A percentile compares a stretch with the other conserved stretches of the same genome.
Evolutionary conservation across 2,329 filamentous ascomycete species (phyloP).

Genomic region (Ophiognomonia clavigignenti-juglandacearum): DNA sequence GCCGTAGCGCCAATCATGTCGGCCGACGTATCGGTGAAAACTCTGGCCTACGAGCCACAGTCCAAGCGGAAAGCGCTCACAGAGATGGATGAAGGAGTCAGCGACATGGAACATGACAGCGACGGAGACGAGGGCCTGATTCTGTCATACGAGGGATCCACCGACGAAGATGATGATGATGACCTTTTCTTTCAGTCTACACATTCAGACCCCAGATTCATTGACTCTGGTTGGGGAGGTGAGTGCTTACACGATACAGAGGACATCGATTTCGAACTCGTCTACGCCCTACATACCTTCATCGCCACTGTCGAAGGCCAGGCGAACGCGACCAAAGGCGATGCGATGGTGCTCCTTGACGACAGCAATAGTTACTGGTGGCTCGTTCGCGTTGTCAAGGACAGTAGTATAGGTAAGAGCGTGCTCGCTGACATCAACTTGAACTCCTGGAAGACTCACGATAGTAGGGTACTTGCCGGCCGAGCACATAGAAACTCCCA

Average conservation of each 20-base stretch:
- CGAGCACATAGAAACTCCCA: constrained; percentile 97
- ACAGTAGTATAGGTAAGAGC: constrained; percentile 76
- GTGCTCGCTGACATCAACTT: not conserved
- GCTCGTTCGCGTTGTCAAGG: constrained; percentile 94
- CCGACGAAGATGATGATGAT: constrained; percentile 59
- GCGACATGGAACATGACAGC: constrained; percentile 16
- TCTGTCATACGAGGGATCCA: constrained; percentile 41
- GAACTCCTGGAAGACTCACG: not conserved
- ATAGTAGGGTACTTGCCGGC: constrained; percentile 77
- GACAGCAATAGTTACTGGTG: constrained; percentile 99
- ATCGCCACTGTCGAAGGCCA: constrained; percentile 97
- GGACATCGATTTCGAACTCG: constrained; percentile 99
- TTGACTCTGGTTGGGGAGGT: constrained; percentile 69
- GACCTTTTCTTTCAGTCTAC: constrained; percentile 47
- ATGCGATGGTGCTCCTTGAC: constrained; percentile 96
- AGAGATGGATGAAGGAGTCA: constrained; percentile 18
- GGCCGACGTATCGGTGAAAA: constrained; percentile 7
- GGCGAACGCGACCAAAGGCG: constrained; percentile 95
- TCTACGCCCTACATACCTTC: constrained; percentile 96
- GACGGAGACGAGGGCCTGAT: constrained; percentile 29
- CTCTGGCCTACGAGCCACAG: constrained; percentile 1
- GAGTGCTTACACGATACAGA: constrained; percentile 91
- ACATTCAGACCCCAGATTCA: constrained; percentile 57
- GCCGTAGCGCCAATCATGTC: not conserved
- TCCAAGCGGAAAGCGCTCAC: constrained; percentile 7